phyloP scores from a whole-genome alignment of 129 eudicot species.

The Tagetes erecta region DNA sequence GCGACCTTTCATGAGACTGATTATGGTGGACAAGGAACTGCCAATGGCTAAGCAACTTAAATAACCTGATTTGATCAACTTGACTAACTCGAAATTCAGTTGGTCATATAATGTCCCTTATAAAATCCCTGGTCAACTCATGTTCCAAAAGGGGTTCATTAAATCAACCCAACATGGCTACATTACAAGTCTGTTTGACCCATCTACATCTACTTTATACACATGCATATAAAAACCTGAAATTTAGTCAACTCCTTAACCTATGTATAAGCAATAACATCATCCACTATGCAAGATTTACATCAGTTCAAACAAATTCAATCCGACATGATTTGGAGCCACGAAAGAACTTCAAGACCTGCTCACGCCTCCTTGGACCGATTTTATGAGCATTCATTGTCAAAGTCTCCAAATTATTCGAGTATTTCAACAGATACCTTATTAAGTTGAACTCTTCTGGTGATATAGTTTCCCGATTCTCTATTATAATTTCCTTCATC shows the following conservation, averaged over 20 bases:
- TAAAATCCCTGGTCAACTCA: neutral
- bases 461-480: neutral
- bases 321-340: constrained; percentile 20
- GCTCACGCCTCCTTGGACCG: neutral
- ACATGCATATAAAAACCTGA: neutral
- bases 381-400: constrained; percentile 7
- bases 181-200: neutral
- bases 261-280: neutral
- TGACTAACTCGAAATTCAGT: too few relatives aligned
- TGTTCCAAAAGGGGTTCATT: neutral
- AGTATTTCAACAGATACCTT: constrained; percentile 6
- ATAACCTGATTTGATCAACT: too few relatives aligned
- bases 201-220: neutral
- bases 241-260: neutral
- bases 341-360: constrained; percentile 14
- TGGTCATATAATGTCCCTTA: too few relatives aligned
- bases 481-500: constrained; percentile 15
- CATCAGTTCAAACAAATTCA: constrained; percentile 19
- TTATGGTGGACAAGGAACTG: too few relatives aligned
- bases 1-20: too few relatives aligned
- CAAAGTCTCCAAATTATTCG: constrained; percentile 13
- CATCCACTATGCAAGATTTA: constrained; percentile 4
- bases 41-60: too few relatives aligned
- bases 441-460: constrained; percentile 25
- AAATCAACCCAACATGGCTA: constrained; percentile 10